Base-by-base conservation (phyloP, 2,329 filamentous ascomycete species). In the Thyridium curvatum region DNA sequence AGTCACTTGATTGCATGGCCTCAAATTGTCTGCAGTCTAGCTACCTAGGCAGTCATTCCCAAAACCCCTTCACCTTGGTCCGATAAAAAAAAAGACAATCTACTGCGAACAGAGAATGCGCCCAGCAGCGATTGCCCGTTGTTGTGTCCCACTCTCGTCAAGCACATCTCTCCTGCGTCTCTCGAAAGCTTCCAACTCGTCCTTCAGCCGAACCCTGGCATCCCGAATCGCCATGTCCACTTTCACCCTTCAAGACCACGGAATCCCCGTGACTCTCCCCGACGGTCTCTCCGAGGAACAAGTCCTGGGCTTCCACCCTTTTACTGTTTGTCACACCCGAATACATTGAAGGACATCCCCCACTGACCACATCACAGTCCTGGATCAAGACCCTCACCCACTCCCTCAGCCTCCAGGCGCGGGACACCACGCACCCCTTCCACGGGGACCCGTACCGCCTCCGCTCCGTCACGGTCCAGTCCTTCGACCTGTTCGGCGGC, bases 361-460 rank as follows among this genome's bases (percentile, higher is more conserved):
- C 36, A 6, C 8, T 14, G 5, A n/a, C 30, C 18, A n/a, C 12
- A 31, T 28, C 26, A 6, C 16, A 75, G 72, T 60, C 58, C 35
- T 79, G 74, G 74, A 55, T 74, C 41, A 46, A 54, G 3, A 73
- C 62, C 12, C 56, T 78, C 28, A 59, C 57, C 15, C 57, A 49
- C 35, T 74, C 72, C 14, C 66, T 77, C 28, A 39, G 53, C 14
- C 61, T 69, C 1, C 74, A 78, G 47, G 40, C 46, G 31, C 44
- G 49, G 13, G 49, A 60, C 39, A 30, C 57, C 4, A 46, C 55
- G 14, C 72, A 78, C 48, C 69, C 72, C 7, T 80, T 80, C 61
- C 64, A 76, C 56, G 12, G 47, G 1, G 64, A 71, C 41, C 74
- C 75, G 1, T 81, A 79, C 54, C 41, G 51, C 7, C 68, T 81